Evolutionary conservation across 441 rosid genomes (phyloP).

Genomic region (Erodium moschatum): DNA sequence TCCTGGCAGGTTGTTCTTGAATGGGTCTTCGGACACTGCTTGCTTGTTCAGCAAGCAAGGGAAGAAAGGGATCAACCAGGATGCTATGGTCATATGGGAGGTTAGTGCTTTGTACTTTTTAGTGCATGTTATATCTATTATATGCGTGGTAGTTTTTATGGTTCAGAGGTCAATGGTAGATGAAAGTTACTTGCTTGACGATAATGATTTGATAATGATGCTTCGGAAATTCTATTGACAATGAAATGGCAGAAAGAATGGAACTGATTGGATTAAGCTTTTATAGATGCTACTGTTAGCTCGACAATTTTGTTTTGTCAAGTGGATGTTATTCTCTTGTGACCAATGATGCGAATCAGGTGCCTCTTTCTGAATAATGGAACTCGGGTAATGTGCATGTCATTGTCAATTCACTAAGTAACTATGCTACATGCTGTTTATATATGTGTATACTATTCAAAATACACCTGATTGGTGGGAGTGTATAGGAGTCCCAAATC

Average conservation of each 20-base stretch:
- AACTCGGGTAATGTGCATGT: neutral
- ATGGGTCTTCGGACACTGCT: conserved; percentile 6
- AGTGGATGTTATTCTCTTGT: neutral
- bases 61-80: conserved; percentile 7
- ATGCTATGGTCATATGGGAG: conserved; percentile 4
- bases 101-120: too few species aligned
- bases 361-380: neutral
- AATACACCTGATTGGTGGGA: neutral
- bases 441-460: neutral
- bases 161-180: neutral
- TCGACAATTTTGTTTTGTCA: neutral
- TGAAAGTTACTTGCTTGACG: neutral
- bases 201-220: neutral
- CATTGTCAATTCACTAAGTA: neutral
- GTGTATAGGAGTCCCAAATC: neutral
- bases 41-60: conserved; percentile 9
- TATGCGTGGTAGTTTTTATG: neutral
- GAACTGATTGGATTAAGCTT: neutral
- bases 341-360: neutral
- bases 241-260: neutral
- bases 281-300: neutral
- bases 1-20: conserved; percentile 9
- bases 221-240: neutral
- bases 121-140: neutral
- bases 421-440: neutral